Percentiles rank a stretch among this genome's conserved stretches.
Conservation (phyloP, 2,329 filamentous ascomycete species). For the Paracamarosporium sp. region DNA sequence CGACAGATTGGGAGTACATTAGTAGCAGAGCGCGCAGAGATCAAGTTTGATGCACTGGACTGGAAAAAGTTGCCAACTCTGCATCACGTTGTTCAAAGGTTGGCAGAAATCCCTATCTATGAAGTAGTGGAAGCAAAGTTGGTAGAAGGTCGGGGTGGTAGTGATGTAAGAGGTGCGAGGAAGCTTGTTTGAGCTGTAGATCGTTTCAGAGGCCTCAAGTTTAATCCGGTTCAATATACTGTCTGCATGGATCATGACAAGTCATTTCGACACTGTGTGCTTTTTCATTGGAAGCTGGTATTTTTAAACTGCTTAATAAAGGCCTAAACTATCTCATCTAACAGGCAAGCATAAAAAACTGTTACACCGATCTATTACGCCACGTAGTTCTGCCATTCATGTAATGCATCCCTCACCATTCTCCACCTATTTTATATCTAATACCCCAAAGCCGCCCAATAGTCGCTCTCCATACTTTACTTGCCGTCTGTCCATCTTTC, state of each 20-base stretch:
- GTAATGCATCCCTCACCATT: conserved; percentile 47
- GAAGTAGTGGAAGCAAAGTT: conserved; percentile 63
- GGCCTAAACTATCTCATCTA: too few relatives aligned
- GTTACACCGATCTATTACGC: neutral
- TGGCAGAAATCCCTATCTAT: conserved; percentile 65
- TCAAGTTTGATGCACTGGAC: conserved; percentile 58
- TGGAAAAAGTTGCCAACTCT: conserved; percentile 66
- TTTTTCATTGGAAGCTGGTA: neutral
- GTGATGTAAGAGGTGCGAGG: conserved; percentile 50
- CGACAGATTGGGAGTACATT: conserved; percentile 43
- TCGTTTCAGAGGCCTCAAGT: neutral
- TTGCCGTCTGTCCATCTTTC: conserved; percentile 41
- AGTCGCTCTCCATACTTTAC: conserved; percentile 59
- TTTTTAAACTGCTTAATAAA: too few relatives aligned
- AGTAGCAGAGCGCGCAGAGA: conserved; percentile 49
- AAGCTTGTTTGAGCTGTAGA: conserved; percentile 9
- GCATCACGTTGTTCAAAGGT: conserved; percentile 61
- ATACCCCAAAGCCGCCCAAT: conserved; percentile 58
- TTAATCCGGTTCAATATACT: conserved; percentile 27
- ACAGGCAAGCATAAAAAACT: too few relatives aligned
- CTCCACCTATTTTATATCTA: conserved; percentile 61
- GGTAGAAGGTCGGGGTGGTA: conserved; percentile 61
- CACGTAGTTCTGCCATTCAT: neutral
- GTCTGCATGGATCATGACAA: too few relatives aligned
- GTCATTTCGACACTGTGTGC: too few relatives aligned